Evolutionary conservation across 805 yeast species (phyloP).

Genomic region (Brettanomyces nanus): DNA sequence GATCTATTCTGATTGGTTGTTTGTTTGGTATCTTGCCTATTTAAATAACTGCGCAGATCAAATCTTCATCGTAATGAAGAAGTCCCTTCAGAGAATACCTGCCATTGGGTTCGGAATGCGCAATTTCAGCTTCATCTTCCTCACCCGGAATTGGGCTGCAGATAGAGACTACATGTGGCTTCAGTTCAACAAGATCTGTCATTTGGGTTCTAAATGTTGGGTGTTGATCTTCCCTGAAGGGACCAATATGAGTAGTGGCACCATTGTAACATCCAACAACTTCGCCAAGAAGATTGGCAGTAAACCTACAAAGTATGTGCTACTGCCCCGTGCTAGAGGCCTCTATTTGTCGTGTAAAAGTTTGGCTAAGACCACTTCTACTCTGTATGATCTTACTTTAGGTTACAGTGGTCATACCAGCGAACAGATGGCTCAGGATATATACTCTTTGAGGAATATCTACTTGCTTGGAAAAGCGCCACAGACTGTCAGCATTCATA

Average conservation of each 20-base stretch:
- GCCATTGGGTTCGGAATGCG: slow-evolving; percentile 81
- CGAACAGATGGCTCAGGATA: slow-evolving; percentile 68
- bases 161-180: slow-evolving; percentile 57
- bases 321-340: slow-evolving; percentile 83
- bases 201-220: slow-evolving; percentile 39
- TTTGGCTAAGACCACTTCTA: slow-evolving; percentile 43
- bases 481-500: slow-evolving; percentile 49
- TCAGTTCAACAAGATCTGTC: slow-evolving; percentile 40
- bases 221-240: slow-evolving; percentile 90
- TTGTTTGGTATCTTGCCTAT: slow-evolving; percentile 78
- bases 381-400: slow-evolving; percentile 73
- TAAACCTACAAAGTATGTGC: slow-evolving; percentile 37
- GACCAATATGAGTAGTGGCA: slow-evolving; percentile 67
- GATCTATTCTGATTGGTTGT: slow-evolving; percentile 90
- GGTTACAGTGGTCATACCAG: slow-evolving; percentile 68
- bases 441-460: slow-evolving; percentile 54
- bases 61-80: slow-evolving; percentile 70
- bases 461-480: slow-evolving; percentile 74
- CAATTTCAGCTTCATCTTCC: slow-evolving; percentile 66
- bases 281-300: slow-evolving; percentile 48
- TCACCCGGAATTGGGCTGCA: slow-evolving; percentile 78
- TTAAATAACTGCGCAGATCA: slow-evolving; percentile 57
- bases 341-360: slow-evolving; percentile 55
- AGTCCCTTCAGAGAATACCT: slow-evolving; percentile 62
- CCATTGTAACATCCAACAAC: slow-evolving; percentile 46